phyloP scores from a whole-genome alignment of 2,329 filamentous ascomycete species.

The Ophiostoma montium region DNA sequence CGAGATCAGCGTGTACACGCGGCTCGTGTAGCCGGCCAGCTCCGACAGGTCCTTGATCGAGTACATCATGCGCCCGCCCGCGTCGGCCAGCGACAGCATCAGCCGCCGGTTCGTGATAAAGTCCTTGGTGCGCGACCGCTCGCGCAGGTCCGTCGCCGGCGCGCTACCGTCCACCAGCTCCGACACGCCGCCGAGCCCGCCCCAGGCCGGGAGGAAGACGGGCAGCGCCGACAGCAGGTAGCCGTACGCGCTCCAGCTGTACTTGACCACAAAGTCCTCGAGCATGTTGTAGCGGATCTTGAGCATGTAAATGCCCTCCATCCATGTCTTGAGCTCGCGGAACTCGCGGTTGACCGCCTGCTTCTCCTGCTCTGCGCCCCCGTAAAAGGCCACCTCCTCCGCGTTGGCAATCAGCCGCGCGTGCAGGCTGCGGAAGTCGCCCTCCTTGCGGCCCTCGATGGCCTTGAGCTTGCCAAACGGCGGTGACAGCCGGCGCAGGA shows the following conservation, averaged over 20 bases:
- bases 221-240: conserved; percentile 88
- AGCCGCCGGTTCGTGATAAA: conserved; percentile 98
- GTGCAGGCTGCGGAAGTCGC: conserved; percentile 85
- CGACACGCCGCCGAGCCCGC: conserved; percentile 60
- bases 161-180: conserved; percentile 41
- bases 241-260: conserved; percentile 96
- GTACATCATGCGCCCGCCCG: conserved; percentile 98
- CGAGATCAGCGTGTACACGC: conserved; percentile 89
- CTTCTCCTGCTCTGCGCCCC: conserved; percentile 88
- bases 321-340: conserved; percentile 84
- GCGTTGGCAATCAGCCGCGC: conserved; percentile 89
- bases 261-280: conserved; percentile 95
- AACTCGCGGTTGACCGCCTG: conserved; percentile 85
- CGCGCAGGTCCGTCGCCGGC: conserved; percentile 36
- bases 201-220: conserved; percentile 89
- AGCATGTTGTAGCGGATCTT: conserved; percentile 99
- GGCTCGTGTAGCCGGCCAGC: conserved; percentile 86
- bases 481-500: conserved; percentile 76
- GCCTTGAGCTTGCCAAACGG: conserved; percentile 96
- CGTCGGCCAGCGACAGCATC: conserved; percentile 93
- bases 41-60: conserved; percentile 96
- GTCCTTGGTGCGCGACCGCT: conserved; percentile 85
- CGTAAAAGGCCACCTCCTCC: conserved; percentile 95
- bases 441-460: conserved; percentile 87
- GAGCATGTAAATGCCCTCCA: conserved; percentile 96